Evolutionary conservation across 495 filamentous ascomycete genomes (phyloP), one percentile per base, ranked within the genome.

Genomic region (Hypoxylon rickii): DNA sequence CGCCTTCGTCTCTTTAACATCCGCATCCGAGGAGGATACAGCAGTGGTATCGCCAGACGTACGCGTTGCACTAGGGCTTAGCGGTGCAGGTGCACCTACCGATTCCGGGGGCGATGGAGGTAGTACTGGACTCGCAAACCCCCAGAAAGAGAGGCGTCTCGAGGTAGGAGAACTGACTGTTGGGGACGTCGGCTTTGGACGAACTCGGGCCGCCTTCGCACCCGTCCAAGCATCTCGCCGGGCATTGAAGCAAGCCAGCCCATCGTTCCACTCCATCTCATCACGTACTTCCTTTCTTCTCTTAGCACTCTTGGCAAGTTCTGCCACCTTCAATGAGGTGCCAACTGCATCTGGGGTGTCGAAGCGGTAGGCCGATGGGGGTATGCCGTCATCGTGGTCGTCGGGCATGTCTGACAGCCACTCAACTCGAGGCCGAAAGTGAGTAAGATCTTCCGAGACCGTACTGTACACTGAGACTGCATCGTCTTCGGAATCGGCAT

Each of bases 161-260:
- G 66, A 43, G 49, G 70, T 5, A 2, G 74, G 73, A 13, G 73
- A 75, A 1, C 58, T 61, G 7, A 69, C 54, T 17, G 55, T 53
- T 15, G 62, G 47, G 7, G 69, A 58, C 19, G 64, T 65, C 1
- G 67, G 66, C 52, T 73, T 76, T 11, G 63, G 63, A 12, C 65
- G 67, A 33, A 79, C 66, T 29, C 76, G 73, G 17, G 66, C 75
- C 15, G 70, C 72, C 43, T 71, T 76, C 2, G 92, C 94, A n/a
- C 87, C 86, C 8, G 90, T 88, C 94, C 94, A 98, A 12, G 83
- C 86, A 73, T 97, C 83, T 33, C 94, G 81, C 43, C 89, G 76
- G 26, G 82, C 82, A 38, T 84, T 76, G 74, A 87, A 98, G 58
- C 84, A 86, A 38, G 83, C 77, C 33, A 98, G 67, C 0, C 94